These are phyloP conservation scores for Coemansia javaensis DNA, from an alignment of 192 early-diverging fungal species.

Conservation along the genomic window DNA sequence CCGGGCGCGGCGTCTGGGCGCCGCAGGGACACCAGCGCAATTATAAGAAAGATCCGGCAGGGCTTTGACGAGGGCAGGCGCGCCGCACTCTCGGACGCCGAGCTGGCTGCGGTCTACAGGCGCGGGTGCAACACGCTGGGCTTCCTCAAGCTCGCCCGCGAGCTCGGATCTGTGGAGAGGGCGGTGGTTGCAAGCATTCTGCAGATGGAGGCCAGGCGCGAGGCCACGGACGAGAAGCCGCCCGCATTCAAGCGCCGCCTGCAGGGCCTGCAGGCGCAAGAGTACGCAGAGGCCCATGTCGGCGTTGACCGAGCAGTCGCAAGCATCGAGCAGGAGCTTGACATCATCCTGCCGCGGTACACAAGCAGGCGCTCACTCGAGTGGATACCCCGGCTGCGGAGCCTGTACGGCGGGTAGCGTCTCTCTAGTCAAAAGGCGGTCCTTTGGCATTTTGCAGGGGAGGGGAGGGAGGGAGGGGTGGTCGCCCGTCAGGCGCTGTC, in stretches of 20 bases:
- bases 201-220: conserved; percentile 8
- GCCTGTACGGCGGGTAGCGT: conserved; percentile 4
- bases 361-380: conserved; percentile 12
- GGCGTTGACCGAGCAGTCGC: conserved; percentile 21
- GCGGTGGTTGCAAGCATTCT: conserved; percentile 18
- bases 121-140: conserved; percentile 41
- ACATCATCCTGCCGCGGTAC: conserved; percentile 33
- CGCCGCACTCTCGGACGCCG: background rate
- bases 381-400: conserved; percentile 35
- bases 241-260: conserved; percentile 11
- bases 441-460: no score
- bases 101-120: conserved; percentile 8
- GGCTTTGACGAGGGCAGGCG: conserved; percentile 22
- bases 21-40: background rate
- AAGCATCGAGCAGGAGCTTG: conserved; percentile 28
- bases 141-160: conserved; percentile 46
- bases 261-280: conserved; percentile 9
- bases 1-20: conserved; percentile 23
- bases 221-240: conserved; percentile 12
- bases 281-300: conserved; percentile 5
- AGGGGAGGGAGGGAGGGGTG: no score
- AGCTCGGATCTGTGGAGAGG: conserved; percentile 41
- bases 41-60: conserved; percentile 28
- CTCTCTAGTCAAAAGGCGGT: no score
- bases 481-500: no score